Conservation (phyloP, 495 filamentous ascomycete species). For the Xylaria curta region DNA sequence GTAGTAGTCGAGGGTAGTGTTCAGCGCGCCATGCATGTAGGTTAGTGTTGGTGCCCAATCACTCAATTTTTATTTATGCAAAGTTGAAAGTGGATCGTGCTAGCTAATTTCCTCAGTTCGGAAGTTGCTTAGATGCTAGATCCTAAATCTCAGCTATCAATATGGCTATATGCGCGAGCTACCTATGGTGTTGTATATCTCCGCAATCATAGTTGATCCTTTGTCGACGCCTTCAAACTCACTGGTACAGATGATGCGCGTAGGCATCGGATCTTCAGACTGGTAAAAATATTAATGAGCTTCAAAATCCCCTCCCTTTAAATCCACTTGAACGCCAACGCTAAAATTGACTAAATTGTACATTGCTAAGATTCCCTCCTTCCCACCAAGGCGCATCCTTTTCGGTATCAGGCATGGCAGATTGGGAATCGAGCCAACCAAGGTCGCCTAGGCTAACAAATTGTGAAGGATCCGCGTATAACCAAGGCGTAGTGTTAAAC, state of each 20-base stretch:
- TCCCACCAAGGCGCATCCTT: conserved; percentile 54
- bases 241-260: neutral
- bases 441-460: conserved; percentile 51
- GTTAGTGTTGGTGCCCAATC: neutral
- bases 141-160: neutral
- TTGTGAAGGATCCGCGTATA: conserved; percentile 52
- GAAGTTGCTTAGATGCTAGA: neutral
- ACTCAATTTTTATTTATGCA: neutral
- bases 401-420: conserved; percentile 43
- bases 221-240: neutral
- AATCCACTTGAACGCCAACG: conserved; percentile 12
- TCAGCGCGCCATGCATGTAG: neutral
- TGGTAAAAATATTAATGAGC: neutral
- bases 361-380: conserved; percentile 47
- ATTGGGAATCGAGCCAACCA: conserved; percentile 45
- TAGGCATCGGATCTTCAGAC: neutral
- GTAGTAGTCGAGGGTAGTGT: neutral
- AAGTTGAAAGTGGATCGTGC: neutral
- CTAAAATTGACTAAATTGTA: conserved; percentile 31
- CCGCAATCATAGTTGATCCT: neutral
- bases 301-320: neutral
- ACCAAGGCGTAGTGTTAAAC: conserved; percentile 53
- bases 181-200: too few relatives aligned
- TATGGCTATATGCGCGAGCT: neutral
- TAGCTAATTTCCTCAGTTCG: neutral